A percentile compares a stretch with the other conserved stretches of the same genome.
Conservation (phyloP, 495 filamentous ascomycete genomes). For the Xylaria bambusicola region DNA sequence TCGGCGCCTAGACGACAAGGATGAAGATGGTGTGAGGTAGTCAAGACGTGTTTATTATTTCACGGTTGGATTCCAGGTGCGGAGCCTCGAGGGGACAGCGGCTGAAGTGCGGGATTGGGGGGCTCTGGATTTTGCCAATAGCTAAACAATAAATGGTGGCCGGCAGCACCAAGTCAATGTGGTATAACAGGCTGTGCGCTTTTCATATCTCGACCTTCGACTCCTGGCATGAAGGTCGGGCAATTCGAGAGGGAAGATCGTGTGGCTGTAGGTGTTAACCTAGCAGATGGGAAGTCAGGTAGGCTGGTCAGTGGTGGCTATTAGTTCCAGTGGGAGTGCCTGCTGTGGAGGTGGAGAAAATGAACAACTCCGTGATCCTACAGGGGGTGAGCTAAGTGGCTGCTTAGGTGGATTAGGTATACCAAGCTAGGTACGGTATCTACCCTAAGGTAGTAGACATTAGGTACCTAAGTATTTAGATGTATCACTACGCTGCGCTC, state of each 20-base stretch:
- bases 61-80: slow-evolving; percentile 20
- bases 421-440: too few relatives aligned
- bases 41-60: slow-evolving; percentile 11
- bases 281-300: neutral
- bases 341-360: slow-evolving; percentile 16
- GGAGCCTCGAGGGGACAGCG: slow-evolving; percentile 18
- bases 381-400: neutral
- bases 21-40: slow-evolving; percentile 4
- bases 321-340: neutral
- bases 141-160: slow-evolving; percentile 6
- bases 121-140: slow-evolving; percentile 1
- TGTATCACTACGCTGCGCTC: too few relatives aligned
- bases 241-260: slow-evolving; percentile 11
- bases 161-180: neutral
- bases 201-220: slow-evolving; percentile 16
- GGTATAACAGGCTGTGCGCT: slow-evolving; percentile 9
- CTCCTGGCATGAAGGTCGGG: slow-evolving; percentile 12
- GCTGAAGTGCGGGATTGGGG: slow-evolving; percentile 18
- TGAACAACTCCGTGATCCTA: slow-evolving; percentile 9
- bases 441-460: too few relatives aligned
- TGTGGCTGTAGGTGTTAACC: neutral
- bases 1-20: slow-evolving; percentile 11
- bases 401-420: too few relatives aligned
- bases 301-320: neutral
- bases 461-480: too few relatives aligned